Base-by-base conservation (phyloP, 2,329 filamentous ascomycete genomes). In the Fusarium sp. region DNA sequence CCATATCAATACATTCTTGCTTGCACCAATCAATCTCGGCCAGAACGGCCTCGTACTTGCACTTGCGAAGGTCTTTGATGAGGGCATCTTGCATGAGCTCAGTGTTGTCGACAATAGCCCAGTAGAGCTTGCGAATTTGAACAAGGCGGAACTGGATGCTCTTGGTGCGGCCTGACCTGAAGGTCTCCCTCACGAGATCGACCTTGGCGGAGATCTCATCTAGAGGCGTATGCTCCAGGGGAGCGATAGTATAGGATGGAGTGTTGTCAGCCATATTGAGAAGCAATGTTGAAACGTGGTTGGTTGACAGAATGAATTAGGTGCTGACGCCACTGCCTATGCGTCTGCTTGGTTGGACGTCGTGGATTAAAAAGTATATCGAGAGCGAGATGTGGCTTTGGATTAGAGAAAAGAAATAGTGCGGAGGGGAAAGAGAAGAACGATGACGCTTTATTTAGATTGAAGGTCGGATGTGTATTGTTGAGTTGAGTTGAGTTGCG, bases 41-140 rank as follows among this genome's bases (percentile, higher is more conserved):
- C 35, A 96, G 72, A 71, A 88, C 83, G 29, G 91, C 82, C 82
- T 98, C 96, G 76, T 90, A 93, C 33, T 82, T 78, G 58, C 90
- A 86, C 83, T 97, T 97, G 77, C 88, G 86, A 68, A 98, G 82
- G 76, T 99, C 96, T 72, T 87, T 84, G 76, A 87, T 85, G 76
- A 93, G 87, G 21, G 95, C 93, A 77, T 93, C 91, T 69, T 88
- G 76, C 63, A 98, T 85, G 71, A 90, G 86, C 43, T 88, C 83
- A 57, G 89, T 85, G 77, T 92, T 90, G 83, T 98, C 95, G 69
- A 89, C 89, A 70, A 97, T 79, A 10, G 87, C 94, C 96, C 96
- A 98, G 84, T 97, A 98, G 57, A 98, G 89, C 85, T 94, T 95
- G 72, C 94, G 91, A 63, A 99, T 88, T 84, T 98, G 96, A 54